phyloP scores from a whole-genome alignment of 1,139 yeast species.

The Geotrichum histeridarum region DNA sequence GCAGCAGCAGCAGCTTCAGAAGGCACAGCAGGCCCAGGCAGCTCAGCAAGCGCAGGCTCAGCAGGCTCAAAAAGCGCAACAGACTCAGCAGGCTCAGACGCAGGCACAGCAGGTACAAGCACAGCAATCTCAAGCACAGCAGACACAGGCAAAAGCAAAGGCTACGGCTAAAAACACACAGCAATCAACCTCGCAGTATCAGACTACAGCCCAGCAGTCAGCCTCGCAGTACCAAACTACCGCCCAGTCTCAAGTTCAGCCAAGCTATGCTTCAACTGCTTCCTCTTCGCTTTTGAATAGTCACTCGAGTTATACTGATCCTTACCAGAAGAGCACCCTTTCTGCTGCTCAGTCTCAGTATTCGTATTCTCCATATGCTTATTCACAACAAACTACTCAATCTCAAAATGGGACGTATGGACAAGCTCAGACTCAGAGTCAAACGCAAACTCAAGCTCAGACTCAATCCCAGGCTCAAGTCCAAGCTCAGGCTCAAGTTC shows the following conservation, averaged over 20 bases:
- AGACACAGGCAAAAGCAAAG: not conserved
- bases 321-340: not conserved
- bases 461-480: slow-evolving; percentile 5
- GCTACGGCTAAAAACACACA: not conserved
- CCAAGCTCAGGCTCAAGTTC: slow-evolving; percentile 1
- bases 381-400: not conserved
- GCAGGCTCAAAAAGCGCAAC: not conserved
- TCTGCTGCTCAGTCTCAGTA: not conserved
- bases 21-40: not conserved
- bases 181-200: not conserved
- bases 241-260: not conserved
- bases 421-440: not conserved
- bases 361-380: not conserved
- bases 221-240: not conserved
- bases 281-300: not conserved
- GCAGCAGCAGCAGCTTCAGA: slow-evolving; percentile 10
- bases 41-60: not conserved
- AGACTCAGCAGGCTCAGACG: not conserved
- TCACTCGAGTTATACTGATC: not conserved
- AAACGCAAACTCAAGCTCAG: slow-evolving; percentile 1
- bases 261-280: not conserved
- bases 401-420: not conserved
- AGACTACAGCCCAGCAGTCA: not conserved
- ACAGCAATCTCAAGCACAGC: not conserved
- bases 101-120: not conserved